Conservation (phyloP, 306 rosid genomes). For the Malus sieversii region DNA sequence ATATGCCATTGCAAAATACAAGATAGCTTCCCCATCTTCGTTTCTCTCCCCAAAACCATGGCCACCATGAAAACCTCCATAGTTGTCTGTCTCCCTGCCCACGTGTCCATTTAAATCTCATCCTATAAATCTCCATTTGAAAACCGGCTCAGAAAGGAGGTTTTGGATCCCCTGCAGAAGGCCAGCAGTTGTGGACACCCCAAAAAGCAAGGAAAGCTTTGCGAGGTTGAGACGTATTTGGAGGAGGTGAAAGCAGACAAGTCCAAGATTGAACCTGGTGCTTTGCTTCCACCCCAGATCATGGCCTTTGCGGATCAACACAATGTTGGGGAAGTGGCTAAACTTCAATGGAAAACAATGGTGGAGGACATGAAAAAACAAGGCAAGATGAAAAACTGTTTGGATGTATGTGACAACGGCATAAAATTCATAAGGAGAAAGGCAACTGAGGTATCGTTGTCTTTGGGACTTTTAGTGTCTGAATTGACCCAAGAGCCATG, state of each 20-base stretch:
- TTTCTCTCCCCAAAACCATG: too few relatives aligned
- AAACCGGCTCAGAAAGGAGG: neutral
- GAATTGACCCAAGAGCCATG: conserved; percentile 33
- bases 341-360: too few relatives aligned
- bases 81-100: too few relatives aligned
- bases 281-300: neutral
- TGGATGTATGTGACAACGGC: conserved; percentile 22
- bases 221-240: neutral
- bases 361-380: too few relatives aligned
- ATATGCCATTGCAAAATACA: too few relatives aligned
- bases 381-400: neutral
- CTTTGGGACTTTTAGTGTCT: conserved; percentile 31
- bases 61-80: too few relatives aligned
- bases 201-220: too few relatives aligned
- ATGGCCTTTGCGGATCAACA: neutral
- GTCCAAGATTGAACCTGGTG: neutral
- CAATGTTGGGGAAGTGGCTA: neutral
- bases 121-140: too few relatives aligned
- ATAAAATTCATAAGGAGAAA: neutral
- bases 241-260: neutral
- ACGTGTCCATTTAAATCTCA: too few relatives aligned
- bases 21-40: too few relatives aligned
- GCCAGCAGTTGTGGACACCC: neutral
- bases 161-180: neutral
- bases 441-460: conserved; percentile 29